Percentiles rank a stretch among this genome's conserved stretches.
These are phyloP conservation scores for Salvia splendens DNA, from an alignment of 257 asterid species.

Conservation along the genomic window DNA sequence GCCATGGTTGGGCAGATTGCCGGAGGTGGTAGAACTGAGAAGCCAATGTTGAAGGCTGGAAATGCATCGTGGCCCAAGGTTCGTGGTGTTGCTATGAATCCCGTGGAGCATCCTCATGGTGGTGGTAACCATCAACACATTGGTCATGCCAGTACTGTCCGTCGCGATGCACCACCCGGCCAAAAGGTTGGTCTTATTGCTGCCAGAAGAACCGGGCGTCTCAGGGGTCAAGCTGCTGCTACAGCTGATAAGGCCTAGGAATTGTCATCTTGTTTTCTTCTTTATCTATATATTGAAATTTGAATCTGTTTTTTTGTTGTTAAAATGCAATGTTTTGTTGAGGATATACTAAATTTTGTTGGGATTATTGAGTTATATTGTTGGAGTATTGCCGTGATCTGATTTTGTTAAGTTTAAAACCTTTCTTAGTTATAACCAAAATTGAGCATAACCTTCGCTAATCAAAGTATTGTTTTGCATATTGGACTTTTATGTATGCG, in stretches of 20 bases:
- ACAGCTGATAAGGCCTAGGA: conserved; percentile 49
- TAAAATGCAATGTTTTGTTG: conserved; percentile 10
- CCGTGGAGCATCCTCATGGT: conserved; percentile 85
- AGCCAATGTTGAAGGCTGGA: conserved; percentile 75
- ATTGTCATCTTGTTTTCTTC: conserved; percentile 10
- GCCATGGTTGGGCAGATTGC: conserved; percentile 90
- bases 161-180: conserved; percentile 85
- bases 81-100: conserved; percentile 93
- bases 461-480: too few species aligned
- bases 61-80: conserved; percentile 84
- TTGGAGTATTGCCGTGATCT: too few species aligned
- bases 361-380: not conserved
- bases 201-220: conserved; percentile 83
- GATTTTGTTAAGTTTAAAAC: too few species aligned
- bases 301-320: conserved; percentile 12
- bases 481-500: too few species aligned
- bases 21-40: conserved; percentile 84
- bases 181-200: conserved; percentile 87
- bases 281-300: conserved; percentile 3
- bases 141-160: conserved; percentile 81
- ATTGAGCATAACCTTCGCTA: too few species aligned
- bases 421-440: too few species aligned
- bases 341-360: conserved; percentile 39
- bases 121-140: conserved; percentile 92
- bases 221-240: conserved; percentile 77